Conservation (phyloP, 805 yeast genomes). For the Komagataella populi region DNA sequence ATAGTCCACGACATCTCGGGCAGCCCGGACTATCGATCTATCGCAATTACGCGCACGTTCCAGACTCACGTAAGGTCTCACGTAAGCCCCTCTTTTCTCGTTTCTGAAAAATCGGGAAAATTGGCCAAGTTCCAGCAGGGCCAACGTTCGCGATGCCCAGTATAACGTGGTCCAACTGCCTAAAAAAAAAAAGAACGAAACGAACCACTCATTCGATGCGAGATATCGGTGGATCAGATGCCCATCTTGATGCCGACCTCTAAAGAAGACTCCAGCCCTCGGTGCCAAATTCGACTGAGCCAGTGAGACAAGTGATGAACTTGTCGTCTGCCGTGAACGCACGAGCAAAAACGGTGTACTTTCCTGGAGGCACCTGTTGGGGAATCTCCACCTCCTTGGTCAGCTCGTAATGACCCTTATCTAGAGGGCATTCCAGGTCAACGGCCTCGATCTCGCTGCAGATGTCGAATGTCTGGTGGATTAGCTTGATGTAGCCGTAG, state of each 20-base stretch:
- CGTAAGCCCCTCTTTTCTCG: not conserved
- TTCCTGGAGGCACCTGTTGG: conserved; percentile 89
- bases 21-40: not conserved
- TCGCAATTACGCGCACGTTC: not conserved
- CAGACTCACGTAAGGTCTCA: not conserved
- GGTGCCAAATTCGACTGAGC: conserved; percentile 44
- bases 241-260: not conserved
- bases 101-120: not conserved
- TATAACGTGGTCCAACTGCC: not conserved
- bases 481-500: conserved; percentile 79
- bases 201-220: not conserved
- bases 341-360: conserved; percentile 72
- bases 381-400: conserved; percentile 75
- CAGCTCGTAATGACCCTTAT: conserved; percentile 52
- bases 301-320: conserved; percentile 73
- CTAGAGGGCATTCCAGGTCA: conserved; percentile 75
- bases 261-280: not conserved
- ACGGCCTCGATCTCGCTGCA: conserved; percentile 81
- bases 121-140: not conserved
- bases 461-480: conserved; percentile 84
- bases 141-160: not conserved
- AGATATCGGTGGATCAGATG: not conserved
- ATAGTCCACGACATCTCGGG: no score
- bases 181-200: no score
- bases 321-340: conserved; percentile 81